Evolutionary conservation across 176 grass and related monocot genomes (phyloP).

Genomic region (Hordeum vulgare): DNA sequence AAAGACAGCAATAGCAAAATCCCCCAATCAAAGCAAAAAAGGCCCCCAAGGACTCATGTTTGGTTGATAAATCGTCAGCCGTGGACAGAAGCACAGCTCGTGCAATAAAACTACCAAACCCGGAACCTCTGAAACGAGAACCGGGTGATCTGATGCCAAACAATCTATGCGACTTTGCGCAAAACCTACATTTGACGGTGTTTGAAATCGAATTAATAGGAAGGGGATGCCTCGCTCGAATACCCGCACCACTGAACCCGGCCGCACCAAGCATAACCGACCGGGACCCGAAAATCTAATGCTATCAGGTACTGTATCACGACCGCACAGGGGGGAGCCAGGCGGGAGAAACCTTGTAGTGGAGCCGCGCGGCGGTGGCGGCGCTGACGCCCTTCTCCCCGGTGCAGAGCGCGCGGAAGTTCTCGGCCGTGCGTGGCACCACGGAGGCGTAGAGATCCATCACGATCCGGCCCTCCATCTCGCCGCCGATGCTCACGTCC

Average conservation of each 20-base stretch:
- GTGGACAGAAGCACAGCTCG: background rate
- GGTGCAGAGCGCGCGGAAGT: conserved; percentile 94
- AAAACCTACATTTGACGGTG: background rate
- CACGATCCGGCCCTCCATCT: conserved; percentile 86
- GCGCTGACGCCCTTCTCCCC: conserved; percentile 71
- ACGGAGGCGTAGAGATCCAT: conserved; percentile 70
- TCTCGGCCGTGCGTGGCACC: conserved; percentile 72
- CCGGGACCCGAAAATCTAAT: background rate
- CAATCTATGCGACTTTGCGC: background rate
- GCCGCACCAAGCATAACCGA: background rate
- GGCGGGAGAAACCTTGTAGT: conserved; percentile 55
- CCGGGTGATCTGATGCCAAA: background rate
- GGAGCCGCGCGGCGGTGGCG: conserved; percentile 51
- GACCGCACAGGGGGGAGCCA: background rate
- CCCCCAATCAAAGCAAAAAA: background rate
- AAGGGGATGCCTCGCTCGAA: background rate
- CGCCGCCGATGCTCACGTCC: conserved; percentile 79
- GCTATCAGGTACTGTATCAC: background rate
- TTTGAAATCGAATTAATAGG: background rate
- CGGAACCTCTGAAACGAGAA: background rate
- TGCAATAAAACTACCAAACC: background rate
- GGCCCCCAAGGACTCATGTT: background rate
- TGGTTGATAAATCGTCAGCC: background rate
- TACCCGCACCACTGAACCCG: background rate
- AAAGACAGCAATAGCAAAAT: background rate